Percentiles rank a stretch among this genome's conserved stretches.
phyloP scores from a whole-genome alignment of 805 yeast species.

The Candida succiphila region DNA sequence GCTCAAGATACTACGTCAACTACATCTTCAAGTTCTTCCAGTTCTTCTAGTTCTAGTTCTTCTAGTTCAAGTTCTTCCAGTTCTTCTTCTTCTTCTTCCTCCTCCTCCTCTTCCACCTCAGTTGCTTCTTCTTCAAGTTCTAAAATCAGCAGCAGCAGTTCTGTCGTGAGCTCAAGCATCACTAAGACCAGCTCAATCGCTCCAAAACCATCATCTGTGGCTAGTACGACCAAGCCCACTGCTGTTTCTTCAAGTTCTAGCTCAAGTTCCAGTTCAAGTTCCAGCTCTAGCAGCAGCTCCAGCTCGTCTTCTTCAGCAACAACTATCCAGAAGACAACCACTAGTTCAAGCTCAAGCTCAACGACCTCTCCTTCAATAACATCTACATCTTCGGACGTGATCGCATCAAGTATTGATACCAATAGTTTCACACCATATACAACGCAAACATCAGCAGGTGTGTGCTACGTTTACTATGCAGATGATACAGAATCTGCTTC shows the following conservation, averaged over 20 bases:
- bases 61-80: slow-evolving; percentile 6
- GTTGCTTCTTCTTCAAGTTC: slow-evolving; percentile 20
- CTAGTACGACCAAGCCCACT: slow-evolving; percentile 18
- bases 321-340: slow-evolving; percentile 3
- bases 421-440: slow-evolving; percentile 16
- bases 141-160: no score
- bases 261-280: no score
- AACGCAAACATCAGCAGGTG: slow-evolving; percentile 20
- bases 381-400: slow-evolving; percentile 1
- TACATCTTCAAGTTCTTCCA: slow-evolving; percentile 19
- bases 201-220: slow-evolving; percentile 25
- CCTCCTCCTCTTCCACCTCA: slow-evolving; percentile 20
- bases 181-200: slow-evolving; percentile 28
- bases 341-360: slow-evolving; percentile 5
- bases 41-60: slow-evolving; percentile 9
- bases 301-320: slow-evolving; percentile 4
- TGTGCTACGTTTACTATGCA: slow-evolving; percentile 26
- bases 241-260: slow-evolving; percentile 3
- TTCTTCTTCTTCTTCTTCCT: slow-evolving; percentile 9
- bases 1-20: slow-evolving; percentile 11
- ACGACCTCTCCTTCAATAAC: slow-evolving; percentile 3
- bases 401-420: neutral
- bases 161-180: slow-evolving; percentile 25
- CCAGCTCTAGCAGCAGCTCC: no score
- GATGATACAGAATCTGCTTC: slow-evolving; percentile 17